Evolutionary conservation across 169 alveolate genomes (phyloP).

Genomic region (Plasmodium falciparum): DNA sequence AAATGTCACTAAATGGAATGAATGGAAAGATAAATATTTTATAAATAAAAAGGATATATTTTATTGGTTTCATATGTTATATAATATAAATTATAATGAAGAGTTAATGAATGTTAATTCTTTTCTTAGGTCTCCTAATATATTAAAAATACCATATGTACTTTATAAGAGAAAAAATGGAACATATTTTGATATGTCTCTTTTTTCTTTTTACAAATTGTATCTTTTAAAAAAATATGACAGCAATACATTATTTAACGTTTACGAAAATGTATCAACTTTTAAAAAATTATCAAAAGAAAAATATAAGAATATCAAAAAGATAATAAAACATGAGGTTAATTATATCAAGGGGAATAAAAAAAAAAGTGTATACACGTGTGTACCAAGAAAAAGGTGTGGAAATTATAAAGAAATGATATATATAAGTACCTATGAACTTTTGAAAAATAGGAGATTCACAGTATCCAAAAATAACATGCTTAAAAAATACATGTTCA

Average conservation of each 20-base stretch:
- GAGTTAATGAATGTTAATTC: slow-evolving; percentile 4
- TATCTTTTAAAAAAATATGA: slow-evolving; percentile 16
- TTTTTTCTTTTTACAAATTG: slow-evolving; percentile 35
- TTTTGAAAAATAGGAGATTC: not conserved
- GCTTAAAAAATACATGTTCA: too few relatives aligned
- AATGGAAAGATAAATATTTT: slow-evolving; percentile 18
- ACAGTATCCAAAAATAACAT: too few relatives aligned
- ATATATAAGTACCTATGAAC: not conserved
- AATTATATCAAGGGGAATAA: not conserved
- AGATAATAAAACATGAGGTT: not conserved
- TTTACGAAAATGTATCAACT: not conserved
- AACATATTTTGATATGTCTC: not conserved
- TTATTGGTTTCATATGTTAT: slow-evolving; percentile 36
- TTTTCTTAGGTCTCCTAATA: slow-evolving; percentile 23
- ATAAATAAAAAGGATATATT: slow-evolving; percentile 20
- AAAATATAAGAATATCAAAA: not conserved
- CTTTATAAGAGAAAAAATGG: slow-evolving; percentile 21
- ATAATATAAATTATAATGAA: slow-evolving; percentile 12
- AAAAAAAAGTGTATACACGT: not conserved
- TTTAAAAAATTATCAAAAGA: not conserved
- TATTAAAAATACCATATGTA: slow-evolving; percentile 47
- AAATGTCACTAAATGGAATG: not conserved
- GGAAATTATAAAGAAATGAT: not conserved
- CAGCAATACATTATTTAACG: not conserved
- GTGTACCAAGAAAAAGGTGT: not conserved